These are phyloP conservation scores for Suillus ampliporus DNA, from an alignment of 768 basidiomycete genomes.

Conservation along the genomic window DNA sequence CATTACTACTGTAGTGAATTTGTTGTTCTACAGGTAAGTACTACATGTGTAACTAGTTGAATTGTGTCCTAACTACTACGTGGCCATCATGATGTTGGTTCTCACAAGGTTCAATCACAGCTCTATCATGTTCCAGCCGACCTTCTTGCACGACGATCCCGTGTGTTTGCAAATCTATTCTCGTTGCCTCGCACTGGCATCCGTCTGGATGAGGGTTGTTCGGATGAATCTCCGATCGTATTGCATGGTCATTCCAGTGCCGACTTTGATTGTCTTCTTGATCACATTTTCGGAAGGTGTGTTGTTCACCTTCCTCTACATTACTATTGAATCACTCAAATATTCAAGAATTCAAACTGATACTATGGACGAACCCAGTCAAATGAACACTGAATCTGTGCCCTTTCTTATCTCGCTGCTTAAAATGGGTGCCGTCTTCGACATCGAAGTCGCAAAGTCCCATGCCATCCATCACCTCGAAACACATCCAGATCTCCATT, in stretches of 20 bases:
- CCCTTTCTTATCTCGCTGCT: neutral
- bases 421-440: neutral
- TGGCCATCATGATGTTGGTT: no score
- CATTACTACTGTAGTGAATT: no score
- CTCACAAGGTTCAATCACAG: no score
- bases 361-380: neutral
- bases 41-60: no score
- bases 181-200: no score
- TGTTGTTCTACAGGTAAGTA: no score
- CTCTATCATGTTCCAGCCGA: no score
- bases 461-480: neutral
- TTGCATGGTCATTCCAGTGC: neutral
- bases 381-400: neutral
- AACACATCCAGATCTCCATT: neutral
- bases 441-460: neutral
- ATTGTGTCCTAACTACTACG: no score
- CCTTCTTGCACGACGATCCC: no score
- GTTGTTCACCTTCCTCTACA: neutral
- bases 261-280: conserved; percentile 6
- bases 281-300: conserved; percentile 5
- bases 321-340: neutral
- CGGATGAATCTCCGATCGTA: no score
- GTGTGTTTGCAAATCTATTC: no score
- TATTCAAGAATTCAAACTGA: conserved; percentile 1
- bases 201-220: no score